Conservation (phyloP, 192 early-diverging fungal genomes). For the Podochytrium sp. region DNA sequence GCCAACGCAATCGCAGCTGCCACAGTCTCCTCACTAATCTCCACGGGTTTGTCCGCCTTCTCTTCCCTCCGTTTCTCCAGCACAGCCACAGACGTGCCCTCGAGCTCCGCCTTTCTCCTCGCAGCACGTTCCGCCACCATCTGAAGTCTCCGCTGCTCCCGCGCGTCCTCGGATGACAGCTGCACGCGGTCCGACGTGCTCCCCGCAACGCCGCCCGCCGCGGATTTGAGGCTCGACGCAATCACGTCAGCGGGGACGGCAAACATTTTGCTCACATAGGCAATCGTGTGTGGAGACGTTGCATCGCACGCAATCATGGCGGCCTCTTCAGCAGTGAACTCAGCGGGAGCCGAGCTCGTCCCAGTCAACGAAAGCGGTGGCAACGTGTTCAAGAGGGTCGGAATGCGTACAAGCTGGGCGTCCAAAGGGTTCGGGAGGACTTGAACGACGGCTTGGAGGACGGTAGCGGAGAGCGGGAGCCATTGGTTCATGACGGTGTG, state of each 20-base stretch:
- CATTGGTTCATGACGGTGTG: conserved; percentile 90
- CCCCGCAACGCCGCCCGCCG: conserved; percentile 11
- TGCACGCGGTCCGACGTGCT: conserved; percentile 40
- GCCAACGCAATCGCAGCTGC: conserved; percentile 19
- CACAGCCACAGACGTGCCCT: background rate
- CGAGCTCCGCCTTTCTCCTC: conserved; percentile 29
- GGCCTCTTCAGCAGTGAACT: conserved; percentile 60
- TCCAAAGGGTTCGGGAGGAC: conserved; percentile 82
- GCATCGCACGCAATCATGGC: conserved; percentile 79
- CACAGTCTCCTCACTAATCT: conserved; percentile 1
- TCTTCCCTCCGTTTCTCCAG: background rate
- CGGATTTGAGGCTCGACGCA: conserved; percentile 45
- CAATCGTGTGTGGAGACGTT: conserved; percentile 69
- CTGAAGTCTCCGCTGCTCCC: conserved; percentile 61
- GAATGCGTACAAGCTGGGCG: conserved; percentile 81
- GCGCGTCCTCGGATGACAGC: conserved; percentile 86
- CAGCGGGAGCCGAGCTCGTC: background rate
- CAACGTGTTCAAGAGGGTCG: conserved; percentile 67
- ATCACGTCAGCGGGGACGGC: conserved; percentile 76
- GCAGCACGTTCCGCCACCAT: conserved; percentile 32
- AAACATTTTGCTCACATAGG: conserved; percentile 94
- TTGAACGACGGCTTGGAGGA: conserved; percentile 86
- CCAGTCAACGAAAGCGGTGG: conserved; percentile 33
- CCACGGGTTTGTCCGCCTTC: conserved; percentile 25
- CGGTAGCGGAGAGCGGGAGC: conserved; percentile 89